Conservation (phyloP, 2,329 filamentous ascomycete species). For the Cytospora piceicola region DNA sequence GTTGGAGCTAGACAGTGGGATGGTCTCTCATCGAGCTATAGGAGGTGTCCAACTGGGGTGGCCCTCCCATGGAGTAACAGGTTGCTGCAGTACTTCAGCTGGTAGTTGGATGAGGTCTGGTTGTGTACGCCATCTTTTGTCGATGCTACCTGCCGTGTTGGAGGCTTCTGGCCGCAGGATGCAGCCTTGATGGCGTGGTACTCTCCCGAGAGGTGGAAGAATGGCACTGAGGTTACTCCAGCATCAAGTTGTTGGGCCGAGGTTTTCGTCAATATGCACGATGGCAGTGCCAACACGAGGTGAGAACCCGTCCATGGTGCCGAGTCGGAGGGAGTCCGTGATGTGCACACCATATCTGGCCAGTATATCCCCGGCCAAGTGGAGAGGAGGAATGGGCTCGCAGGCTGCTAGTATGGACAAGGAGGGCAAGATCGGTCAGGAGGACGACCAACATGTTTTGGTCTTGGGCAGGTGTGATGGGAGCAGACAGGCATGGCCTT, state of each 20-base stretch:
- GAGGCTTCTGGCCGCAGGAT: neutral
- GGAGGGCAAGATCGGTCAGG: constrained; percentile 13
- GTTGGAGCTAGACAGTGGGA: neutral
- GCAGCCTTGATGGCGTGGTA: neutral
- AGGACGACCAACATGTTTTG: constrained; percentile 9
- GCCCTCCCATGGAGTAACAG: neutral
- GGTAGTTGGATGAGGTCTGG: neutral
- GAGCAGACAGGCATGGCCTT: constrained; percentile 1
- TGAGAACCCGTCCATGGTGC: neutral
- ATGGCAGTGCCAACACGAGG: neutral
- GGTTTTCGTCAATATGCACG: neutral
- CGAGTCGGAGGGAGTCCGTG: constrained; percentile 11
- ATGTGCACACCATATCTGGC: constrained; percentile 1
- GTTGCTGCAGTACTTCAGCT: neutral
- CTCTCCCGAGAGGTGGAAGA: neutral
- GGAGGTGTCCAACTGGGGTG: neutral
- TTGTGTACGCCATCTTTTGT: neutral
- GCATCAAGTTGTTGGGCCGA: neutral
- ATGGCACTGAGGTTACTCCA: neutral
- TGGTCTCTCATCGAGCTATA: neutral
- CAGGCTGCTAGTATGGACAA: neutral
- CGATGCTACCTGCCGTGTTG: neutral
- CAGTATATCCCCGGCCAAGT: neutral
- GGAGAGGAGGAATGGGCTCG: neutral
- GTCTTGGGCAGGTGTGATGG: constrained; percentile 10